Conservation (phyloP, 495 filamentous ascomycete genomes). For the Talaromyces borbonicus region DNA sequence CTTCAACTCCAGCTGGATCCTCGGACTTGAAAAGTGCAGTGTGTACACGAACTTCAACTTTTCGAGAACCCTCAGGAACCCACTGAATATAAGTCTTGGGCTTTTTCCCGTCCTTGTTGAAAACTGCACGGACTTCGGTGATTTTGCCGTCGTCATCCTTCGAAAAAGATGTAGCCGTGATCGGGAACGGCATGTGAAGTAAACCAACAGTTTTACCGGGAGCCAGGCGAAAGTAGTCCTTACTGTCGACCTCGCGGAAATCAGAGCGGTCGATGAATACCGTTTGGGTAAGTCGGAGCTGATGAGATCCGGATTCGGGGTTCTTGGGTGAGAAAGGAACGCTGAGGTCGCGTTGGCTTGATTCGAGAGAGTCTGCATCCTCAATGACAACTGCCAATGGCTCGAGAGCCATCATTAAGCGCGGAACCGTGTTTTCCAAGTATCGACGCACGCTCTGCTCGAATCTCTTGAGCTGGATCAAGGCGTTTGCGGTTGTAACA, state of each 20-base stretch:
- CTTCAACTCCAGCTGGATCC: conserved; percentile 57
- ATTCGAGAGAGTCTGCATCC: conserved; percentile 34
- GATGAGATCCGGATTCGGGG: conserved; percentile 43
- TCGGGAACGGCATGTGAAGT: conserved; percentile 70
- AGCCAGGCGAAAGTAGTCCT: conserved; percentile 88
- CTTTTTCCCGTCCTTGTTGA: conserved; percentile 6
- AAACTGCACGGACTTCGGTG: conserved; percentile 52
- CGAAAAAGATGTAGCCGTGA: conserved; percentile 66
- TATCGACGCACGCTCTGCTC: conserved; percentile 72
- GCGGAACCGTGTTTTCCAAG: conserved; percentile 73
- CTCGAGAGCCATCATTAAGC: conserved; percentile 71
- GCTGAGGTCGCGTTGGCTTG: conserved; percentile 41
- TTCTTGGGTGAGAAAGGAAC: conserved; percentile 72
- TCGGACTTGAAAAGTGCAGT: conserved; percentile 80
- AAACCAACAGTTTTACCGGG: conserved; percentile 86
- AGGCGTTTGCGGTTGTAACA: conserved; percentile 63
- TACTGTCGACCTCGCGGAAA: conserved; percentile 76
- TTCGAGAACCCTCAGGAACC: conserved; percentile 8
- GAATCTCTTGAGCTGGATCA: conserved; percentile 65
- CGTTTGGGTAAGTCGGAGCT: conserved; percentile 50
- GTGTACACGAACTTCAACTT: conserved; percentile 36
- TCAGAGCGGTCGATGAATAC: conserved; percentile 91
- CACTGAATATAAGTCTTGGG: conserved; percentile 10
- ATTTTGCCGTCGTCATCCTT: conserved; percentile 58
- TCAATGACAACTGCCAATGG: conserved; percentile 63